Evolutionary conservation across 129 eudicot genomes (phyloP), one percentile per base, ranked within the genome.

Genomic region (Artemisia tridentata): DNA sequence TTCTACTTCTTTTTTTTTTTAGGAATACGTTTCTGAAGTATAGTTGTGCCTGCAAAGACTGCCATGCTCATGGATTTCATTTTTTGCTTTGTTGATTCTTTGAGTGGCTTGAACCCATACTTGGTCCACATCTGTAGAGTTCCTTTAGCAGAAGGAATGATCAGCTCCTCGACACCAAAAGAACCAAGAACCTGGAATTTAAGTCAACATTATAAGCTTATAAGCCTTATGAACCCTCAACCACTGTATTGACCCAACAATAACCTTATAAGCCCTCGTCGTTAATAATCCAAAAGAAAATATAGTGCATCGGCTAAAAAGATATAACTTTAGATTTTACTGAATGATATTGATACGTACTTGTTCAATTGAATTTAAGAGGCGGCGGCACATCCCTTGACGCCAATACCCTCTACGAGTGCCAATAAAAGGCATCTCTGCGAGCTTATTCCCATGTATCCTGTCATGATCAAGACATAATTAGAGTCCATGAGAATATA

Each of bases 341-440:
- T 9, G 4, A 21, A 23, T 1, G 58, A 16, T 53, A 53, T 18
- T 20, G 61, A 49, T 78, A 78, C 88, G 45, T 83, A 92, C 98
- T 77, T 5, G 53, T 82, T 92, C 96, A 73, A 87, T 78, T 14
- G 92, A 91, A 71, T 79, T 73, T 58, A 92, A 80, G 74, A 92
- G 96, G 45, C 88, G 89, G 8, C 95, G 85, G 64, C 96, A 85
- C 98, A 92, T 85, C 67, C 98, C 96, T 82, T 92, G 1, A 23
- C 25, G 2, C 25, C 97, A 80, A 74, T 84, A 85, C 20, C 51
- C 63, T 31, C 68, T 50, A 19, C 92, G 89, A 43, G 97, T 91
- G 56, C 85, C 92, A 46, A 88, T 72, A 67, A 87, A 88, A 59
- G 97, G 95, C 96, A 91, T 91, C 80, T 88, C 97, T 1, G 97